These are phyloP conservation scores for Amauroascus niger DNA, from an alignment of 2,329 filamentous ascomycete species.

Conservation along the genomic window DNA sequence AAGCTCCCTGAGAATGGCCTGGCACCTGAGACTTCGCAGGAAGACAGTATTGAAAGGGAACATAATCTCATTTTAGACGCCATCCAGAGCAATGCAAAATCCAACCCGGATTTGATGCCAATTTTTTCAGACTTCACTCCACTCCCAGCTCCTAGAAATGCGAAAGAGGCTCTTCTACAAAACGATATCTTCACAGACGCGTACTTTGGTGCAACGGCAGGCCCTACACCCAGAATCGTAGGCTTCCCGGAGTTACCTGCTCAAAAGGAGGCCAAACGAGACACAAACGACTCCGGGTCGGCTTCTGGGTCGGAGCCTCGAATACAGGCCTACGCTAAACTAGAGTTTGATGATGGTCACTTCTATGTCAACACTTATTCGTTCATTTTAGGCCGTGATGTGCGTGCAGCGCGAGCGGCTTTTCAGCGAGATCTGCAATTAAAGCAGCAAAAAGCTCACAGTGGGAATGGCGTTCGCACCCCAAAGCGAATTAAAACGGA, in stretches of 20 bases:
- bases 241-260: conserved; percentile 22
- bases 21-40: background rate
- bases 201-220: conserved; percentile 27
- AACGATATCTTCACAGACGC: conserved; percentile 34
- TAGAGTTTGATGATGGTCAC: conserved; percentile 55
- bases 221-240: conserved; percentile 17
- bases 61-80: conserved; percentile 10
- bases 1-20: background rate
- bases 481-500: conserved; percentile 39
- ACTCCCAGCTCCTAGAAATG: conserved; percentile 28
- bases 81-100: conserved; percentile 9
- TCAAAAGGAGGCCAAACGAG: conserved; percentile 23
- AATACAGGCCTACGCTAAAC: conserved; percentile 53
- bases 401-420: conserved; percentile 42
- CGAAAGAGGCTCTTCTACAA: conserved; percentile 32
- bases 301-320: conserved; percentile 35
- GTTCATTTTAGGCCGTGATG: conserved; percentile 54
- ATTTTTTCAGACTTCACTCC: conserved; percentile 26
- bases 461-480: conserved; percentile 39
- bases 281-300: conserved; percentile 29
- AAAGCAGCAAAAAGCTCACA: conserved; percentile 39
- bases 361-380: conserved; percentile 57
- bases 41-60: conserved; percentile 12
- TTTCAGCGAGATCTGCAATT: conserved; percentile 37
- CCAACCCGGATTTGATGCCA: conserved; percentile 11